A percentile compares a stretch with the other conserved stretches of the same genome.
Evolutionary conservation across 2,329 filamentous ascomycete species (phyloP).

Genomic region (Talaromyces marneffei): DNA sequence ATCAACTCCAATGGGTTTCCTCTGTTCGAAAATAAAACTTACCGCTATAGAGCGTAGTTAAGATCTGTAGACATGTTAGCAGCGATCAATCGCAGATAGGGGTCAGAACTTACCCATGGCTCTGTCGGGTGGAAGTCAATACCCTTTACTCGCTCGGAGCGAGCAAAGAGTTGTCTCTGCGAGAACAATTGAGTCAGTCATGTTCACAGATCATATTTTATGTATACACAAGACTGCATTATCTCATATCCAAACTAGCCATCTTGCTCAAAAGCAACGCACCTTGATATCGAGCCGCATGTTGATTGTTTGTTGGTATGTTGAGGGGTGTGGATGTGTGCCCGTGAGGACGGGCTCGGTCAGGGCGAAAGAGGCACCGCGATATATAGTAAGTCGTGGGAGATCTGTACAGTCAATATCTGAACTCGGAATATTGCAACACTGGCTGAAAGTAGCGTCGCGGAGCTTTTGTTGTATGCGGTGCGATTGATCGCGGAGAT

Average conservation of each 20-base stretch:
- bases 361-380: constrained; percentile 5
- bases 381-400: background rate
- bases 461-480: constrained; percentile 14
- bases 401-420: constrained; percentile 4
- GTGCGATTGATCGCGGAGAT: constrained; percentile 12
- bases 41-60: constrained; percentile 96
- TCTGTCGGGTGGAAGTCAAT: constrained; percentile 96
- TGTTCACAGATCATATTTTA: background rate
- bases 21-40: constrained; percentile 30
- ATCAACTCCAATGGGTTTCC: background rate
- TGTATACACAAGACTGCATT: background rate
- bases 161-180: constrained; percentile 74
- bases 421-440: background rate
- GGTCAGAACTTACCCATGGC: constrained; percentile 66
- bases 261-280: constrained; percentile 18
- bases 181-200: constrained; percentile 36
- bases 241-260: background rate
- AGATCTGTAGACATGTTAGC: constrained; percentile 46
- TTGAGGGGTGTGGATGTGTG: constrained; percentile 12
- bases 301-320: constrained; percentile 13
- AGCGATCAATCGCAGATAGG: background rate
- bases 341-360: constrained; percentile 14
- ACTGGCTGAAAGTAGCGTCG: background rate
- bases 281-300: constrained; percentile 60
- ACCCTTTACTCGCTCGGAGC: constrained; percentile 92